Base-by-base conservation (phyloP, 2,329 filamentous ascomycete genomes). In the Calonectria pseudoturangicola region DNA sequence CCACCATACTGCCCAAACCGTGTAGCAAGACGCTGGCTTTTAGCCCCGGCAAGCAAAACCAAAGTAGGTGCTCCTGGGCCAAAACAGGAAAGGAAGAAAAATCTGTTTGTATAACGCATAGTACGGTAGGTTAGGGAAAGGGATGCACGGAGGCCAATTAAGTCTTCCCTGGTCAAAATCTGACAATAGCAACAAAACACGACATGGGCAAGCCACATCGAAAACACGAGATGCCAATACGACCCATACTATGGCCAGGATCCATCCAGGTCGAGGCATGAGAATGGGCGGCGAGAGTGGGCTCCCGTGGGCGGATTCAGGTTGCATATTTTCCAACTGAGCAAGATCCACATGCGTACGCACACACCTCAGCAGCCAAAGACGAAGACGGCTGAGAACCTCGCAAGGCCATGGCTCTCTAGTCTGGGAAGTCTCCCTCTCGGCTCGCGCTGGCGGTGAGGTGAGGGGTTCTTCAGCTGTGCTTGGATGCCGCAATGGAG, bases 161-260 rank as follows among this genome's bases (percentile, higher is more conserved):
- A 56, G 56, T 54, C 54, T 70, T 72, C 63, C 30, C 36, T n/a
- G 48, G 51, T 70, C 16, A 33, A 54, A 70, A 65, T 48, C 64
- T 71, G 71, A 58, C 66, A 66, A 58, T 48, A 63, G 39, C 63
- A 72, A 39, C 63, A 58, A 66, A 68, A 73, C 45, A 68, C 51
- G 73, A 71, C 72, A 70, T 62, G 69, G 70, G 68, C 66, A 71
- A 76, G 66, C 67, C 68, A 77, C 69, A 27, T 58, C 56, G n/a
- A 74, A 68, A 67, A 75, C 77, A 79, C 75, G 75, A 79, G 77
- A 77, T 74, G 54, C 45, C 72, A 74, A 79, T 78, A 79, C 77
- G 77, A 79, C 76, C 56, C 71, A 71, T 48, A 54, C 54, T 41
- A 41, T 21, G n/a, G 33, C 27, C 63, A 67, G 54, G 50, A 64